Base-by-base conservation (phyloP, 2,329 filamentous ascomycete species). In the Zalaria sp. region DNA sequence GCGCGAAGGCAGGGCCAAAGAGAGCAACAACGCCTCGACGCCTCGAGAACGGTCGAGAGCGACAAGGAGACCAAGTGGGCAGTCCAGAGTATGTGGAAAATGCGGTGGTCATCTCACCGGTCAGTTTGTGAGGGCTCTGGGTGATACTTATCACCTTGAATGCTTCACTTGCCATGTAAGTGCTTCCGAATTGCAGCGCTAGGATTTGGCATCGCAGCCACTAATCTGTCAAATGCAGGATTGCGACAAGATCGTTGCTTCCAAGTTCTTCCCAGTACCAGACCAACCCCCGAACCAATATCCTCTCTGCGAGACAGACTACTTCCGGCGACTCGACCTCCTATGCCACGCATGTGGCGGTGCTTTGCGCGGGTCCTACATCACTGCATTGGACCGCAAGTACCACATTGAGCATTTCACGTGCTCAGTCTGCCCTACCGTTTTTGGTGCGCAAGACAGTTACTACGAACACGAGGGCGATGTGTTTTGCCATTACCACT, bases 361-460 rank as follows among this genome's bases (percentile, higher is more conserved):
- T 45, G 91, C 91, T 38, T 73, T 98, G 18, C 82, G 91, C 47
- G 91, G 91, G 37, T 96, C 91, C 4, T 98, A 98, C 64, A 98
- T 98, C 57, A 98, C 91, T 10, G 91, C 91, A 3, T 73, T 98
- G 41, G 91, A 98, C 52, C 84, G 86, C 54, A 98, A 98, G 67
- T 98, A 98, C 62, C 91, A 95, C 63, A 93, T 98, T 51, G 89
- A 96, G 61, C 91, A 98, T 65, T 98, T 98, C 57, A 98, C 91
- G 32, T 98, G 91, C 64, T 96, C 88, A 7, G 79, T 95, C 28
- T 98, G 91, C 58, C 83, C 88, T 4, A 96, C 91, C 1, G 83
- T 96, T n/a, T 98, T 98, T 58, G 91, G 91, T 40, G 91, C 91
- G 5, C 86, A 93, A 56, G 91, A 98, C 67, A 95, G 88, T 60